Evolutionary conservation across 2,329 filamentous ascomycete species (phyloP).

Genomic region (Exophiala oligosperma): DNA sequence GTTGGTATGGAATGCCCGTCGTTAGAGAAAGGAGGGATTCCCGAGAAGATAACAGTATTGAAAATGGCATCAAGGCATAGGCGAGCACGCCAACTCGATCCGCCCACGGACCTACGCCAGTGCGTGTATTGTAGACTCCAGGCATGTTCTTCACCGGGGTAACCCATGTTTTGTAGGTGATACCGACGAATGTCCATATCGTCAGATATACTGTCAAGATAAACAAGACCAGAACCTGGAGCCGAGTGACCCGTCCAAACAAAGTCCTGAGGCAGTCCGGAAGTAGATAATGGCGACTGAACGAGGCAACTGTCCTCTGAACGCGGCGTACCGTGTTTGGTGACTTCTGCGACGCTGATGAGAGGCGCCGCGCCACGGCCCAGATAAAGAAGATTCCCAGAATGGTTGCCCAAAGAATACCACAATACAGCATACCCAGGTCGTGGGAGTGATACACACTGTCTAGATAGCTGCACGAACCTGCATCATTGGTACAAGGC

Average conservation of each 20-base stretch:
- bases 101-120: constrained; percentile 65
- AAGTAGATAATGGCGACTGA: constrained; percentile 56
- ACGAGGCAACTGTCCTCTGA: constrained; percentile 42
- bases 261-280: constrained; percentile 58
- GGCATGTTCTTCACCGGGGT: constrained; percentile 63
- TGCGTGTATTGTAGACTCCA: constrained; percentile 63
- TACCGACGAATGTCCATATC: constrained; percentile 69
- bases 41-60: constrained; percentile 65
- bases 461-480: constrained; percentile 58
- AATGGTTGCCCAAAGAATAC: constrained; percentile 58
- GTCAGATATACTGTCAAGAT: constrained; percentile 62
- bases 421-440: constrained; percentile 55
- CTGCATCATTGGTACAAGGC: constrained; percentile 59
- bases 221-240: constrained; percentile 65
- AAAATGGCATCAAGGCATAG: constrained; percentile 72
- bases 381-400: constrained; percentile 49
- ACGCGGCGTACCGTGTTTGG: constrained; percentile 30
- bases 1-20: constrained; percentile 73
- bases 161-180: constrained; percentile 67
- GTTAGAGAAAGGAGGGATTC: constrained; percentile 69
- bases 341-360: neutral
- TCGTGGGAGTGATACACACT: constrained; percentile 57
- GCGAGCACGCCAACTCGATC: constrained; percentile 70
- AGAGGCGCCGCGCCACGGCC: constrained; percentile 34
- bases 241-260: constrained; percentile 67